phyloP scores from a whole-genome alignment of 2,329 filamentous ascomycete genomes.

The Aureobasidium sp. region DNA sequence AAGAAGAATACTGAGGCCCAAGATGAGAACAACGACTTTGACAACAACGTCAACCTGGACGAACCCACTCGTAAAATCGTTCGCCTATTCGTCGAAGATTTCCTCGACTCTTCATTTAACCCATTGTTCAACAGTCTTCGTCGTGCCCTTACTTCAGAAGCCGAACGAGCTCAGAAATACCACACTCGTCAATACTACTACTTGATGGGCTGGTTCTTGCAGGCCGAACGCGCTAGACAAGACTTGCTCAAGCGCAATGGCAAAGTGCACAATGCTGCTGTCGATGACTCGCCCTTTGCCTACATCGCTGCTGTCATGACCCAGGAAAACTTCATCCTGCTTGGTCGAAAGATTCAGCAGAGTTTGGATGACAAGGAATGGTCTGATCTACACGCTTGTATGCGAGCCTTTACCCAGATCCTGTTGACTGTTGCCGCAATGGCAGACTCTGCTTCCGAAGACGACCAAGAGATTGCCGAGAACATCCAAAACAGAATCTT shows the following conservation, averaged over 20 bases:
- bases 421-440: constrained; percentile 83
- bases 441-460: constrained; percentile 72
- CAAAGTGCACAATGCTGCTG: constrained; percentile 21
- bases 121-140: constrained; percentile 75
- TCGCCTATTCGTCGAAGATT: constrained; percentile 79
- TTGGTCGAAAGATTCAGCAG: constrained; percentile 76
- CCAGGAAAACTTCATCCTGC: constrained; percentile 86
- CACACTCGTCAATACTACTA: constrained; percentile 88
- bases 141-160: constrained; percentile 84
- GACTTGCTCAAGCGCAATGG: constrained; percentile 37
- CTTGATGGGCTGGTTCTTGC: constrained; percentile 83
- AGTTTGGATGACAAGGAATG: constrained; percentile 78
- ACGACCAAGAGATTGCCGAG: constrained; percentile 96
- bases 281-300: constrained; percentile 69
- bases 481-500: constrained; percentile 97
- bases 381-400: constrained; percentile 77
- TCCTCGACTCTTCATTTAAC: constrained; percentile 92
- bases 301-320: constrained; percentile 84
- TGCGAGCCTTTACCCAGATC: constrained; percentile 94
- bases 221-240: constrained; percentile 64
- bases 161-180: constrained; percentile 67
- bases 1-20: constrained; percentile 35
- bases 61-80: constrained; percentile 68
- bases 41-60: constrained; percentile 63
- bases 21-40: constrained; percentile 64